Evolutionary conservation across 1,139 yeast genomes (phyloP), one percentile per base, ranked within the genome.

Genomic region (Zhuliangozyma blackwelliae): DNA sequence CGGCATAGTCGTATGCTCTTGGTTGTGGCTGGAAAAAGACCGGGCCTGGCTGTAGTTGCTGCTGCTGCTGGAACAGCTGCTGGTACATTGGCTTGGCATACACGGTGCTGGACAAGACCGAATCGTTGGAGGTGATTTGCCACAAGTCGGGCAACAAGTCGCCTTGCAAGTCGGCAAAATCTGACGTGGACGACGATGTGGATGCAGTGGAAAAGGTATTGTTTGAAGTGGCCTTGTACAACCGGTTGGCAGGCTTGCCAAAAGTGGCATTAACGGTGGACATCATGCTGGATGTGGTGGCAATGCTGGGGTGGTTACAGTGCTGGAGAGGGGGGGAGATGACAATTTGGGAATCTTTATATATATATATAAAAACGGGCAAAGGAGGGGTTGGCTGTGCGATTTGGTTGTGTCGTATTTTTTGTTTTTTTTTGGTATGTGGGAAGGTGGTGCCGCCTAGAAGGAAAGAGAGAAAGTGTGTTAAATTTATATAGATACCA

Each of bases 71-170:
- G 16, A 3, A 16, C 26, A 16, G 11, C 23, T 26, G 30, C 16
- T 35, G 31, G 26, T 13, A n/a, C 4, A 9, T 29, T 8, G 25
- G 33, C 25, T 38, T 35, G 7, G 29, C 13, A 21, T 38, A 31
- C n/a, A 25, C 16, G 21, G 38, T 11, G 30, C 36, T 41, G 8
- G 45, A 40, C 2, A 37, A 25, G n/a, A 31, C 34, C 12, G 49
- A 41, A 19, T 45, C 47, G 27, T 46, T 43, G 5, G 50, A 46
- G 9, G 46, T 32, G 11, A 57, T 49, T 36, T 54, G 63, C 70
- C 70, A 64, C 40, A 64, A 56, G 34, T 62, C 69, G 8, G 66
- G 60, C 46, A 63, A 57, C 39, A 63, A 56, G 36, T 59, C 68
- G 11, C 52, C 52, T 28, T 50, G 49, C 35, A 51, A 40, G 20